Conservation (phyloP, 169 alveolate species). For the Plasmodium vivax region DNA sequence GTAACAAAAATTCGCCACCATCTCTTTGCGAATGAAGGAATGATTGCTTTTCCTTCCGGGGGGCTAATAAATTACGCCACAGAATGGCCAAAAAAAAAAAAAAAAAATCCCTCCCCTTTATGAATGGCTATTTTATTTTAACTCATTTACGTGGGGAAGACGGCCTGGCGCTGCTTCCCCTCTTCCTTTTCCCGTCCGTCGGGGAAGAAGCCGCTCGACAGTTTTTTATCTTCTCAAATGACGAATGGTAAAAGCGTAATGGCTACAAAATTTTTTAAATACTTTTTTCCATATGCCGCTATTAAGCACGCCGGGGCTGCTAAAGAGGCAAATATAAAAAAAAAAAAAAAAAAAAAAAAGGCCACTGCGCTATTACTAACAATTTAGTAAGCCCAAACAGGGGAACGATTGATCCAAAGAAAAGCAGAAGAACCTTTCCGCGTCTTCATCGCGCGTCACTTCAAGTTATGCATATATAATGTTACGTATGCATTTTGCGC, state of each 20-base stretch:
- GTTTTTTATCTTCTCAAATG: background rate
- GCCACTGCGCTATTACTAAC: background rate
- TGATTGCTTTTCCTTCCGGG: background rate
- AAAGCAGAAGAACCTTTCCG: background rate
- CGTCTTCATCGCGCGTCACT: background rate
- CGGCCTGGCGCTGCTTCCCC: background rate
- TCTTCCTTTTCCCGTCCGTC: background rate
- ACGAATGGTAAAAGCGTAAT: background rate
- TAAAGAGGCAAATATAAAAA: background rate
- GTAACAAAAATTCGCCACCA: background rate
- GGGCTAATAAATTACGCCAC: background rate
- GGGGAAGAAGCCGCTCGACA: background rate
- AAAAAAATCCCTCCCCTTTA: background rate
- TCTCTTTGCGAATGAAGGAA: background rate
- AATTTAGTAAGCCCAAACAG: background rate
- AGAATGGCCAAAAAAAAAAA: background rate
- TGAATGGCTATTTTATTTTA: background rate
- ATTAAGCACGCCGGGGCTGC: background rate
- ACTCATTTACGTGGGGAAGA: background rate
- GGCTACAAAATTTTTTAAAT: background rate
- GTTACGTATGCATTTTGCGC: background rate
- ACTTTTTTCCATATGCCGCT: background rate
- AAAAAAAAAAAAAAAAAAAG: too few species aligned
- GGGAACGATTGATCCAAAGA: background rate
- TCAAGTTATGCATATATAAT: too few species aligned